phyloP scores from a whole-genome alignment of 2,329 filamentous ascomycete species.

The Colletotrichum aenigma region DNA sequence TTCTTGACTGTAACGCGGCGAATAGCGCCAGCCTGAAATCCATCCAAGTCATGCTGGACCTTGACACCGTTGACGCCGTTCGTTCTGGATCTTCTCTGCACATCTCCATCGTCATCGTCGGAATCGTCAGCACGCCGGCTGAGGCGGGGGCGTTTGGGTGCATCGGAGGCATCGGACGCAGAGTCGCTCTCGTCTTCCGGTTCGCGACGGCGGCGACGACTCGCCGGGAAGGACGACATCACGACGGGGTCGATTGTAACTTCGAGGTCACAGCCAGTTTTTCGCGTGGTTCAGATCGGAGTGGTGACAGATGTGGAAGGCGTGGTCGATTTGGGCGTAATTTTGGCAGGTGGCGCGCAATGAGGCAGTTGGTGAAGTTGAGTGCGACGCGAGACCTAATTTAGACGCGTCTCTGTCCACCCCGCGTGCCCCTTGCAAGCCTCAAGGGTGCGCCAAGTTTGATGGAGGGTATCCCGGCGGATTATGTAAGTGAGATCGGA shows the following conservation, averaged over 20 bases:
- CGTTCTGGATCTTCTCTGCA: neutral
- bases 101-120: constrained; percentile 22
- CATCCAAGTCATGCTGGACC: constrained; percentile 25
- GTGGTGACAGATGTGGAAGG: neutral
- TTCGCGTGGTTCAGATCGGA: neutral
- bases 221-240: constrained; percentile 1
- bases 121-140: constrained; percentile 20
- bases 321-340: neutral
- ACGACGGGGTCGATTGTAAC: neutral
- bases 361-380: neutral
- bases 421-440: constrained; percentile 1
- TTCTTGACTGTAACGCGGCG: constrained; percentile 84
- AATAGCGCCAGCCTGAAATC: constrained; percentile 79
- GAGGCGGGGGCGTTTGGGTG: constrained; percentile 41
- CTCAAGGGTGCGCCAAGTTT: neutral
- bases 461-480: neutral
- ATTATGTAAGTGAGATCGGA: neutral
- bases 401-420: constrained; percentile 9
- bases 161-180: constrained; percentile 29
- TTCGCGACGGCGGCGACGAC: constrained; percentile 38
- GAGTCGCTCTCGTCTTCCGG: constrained; percentile 43
- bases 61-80: constrained; percentile 13
- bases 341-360: neutral
- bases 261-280: neutral
- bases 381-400: constrained; percentile 6